phyloP scores from a whole-genome alignment of 345 rosid genomes.

The Camelina laxa region DNA sequence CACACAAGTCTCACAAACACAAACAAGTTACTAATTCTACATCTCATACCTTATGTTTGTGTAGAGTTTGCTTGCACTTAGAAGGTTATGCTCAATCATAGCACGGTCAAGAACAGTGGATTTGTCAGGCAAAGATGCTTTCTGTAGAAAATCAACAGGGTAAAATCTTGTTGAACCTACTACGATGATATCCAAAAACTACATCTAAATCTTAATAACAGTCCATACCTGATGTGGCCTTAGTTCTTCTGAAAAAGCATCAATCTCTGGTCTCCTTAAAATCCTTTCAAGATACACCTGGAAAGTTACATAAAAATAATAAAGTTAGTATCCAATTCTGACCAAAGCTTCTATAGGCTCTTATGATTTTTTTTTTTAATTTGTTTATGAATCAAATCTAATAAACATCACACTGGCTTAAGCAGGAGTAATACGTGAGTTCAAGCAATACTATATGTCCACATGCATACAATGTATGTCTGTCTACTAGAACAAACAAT shows the following conservation, averaged over 20 bases:
- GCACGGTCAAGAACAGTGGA: slow-evolving; percentile 96
- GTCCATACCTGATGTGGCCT: slow-evolving; percentile 87
- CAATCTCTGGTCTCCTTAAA: slow-evolving; percentile 92
- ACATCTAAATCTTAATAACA: slow-evolving; percentile 10
- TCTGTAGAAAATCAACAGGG: slow-evolving; percentile 55
- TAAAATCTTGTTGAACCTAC: not conserved
- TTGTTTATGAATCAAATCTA: not conserved
- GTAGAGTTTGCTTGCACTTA: slow-evolving; percentile 97
- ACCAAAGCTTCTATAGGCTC: slow-evolving; percentile 27
- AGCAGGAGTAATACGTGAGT: not conserved
- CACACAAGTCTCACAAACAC: not conserved
- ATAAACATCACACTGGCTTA: slow-evolving; percentile 5
- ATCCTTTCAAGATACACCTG: slow-evolving; percentile 97
- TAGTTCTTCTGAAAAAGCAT: slow-evolving; percentile 89
- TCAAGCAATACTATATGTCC: slow-evolving; percentile 13
- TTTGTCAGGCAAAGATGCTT: slow-evolving; percentile 92
- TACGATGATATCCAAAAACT: slow-evolving; percentile 19
- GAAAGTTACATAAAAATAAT: slow-evolving; percentile 23
- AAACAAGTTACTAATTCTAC: not conserved
- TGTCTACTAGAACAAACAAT: slow-evolving; percentile 20
- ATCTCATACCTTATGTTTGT: slow-evolving; percentile 80
- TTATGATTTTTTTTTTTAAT: not conserved
- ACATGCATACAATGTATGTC: slow-evolving; percentile 1
- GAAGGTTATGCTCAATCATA: slow-evolving; percentile 97
- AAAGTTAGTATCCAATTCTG: slow-evolving; percentile 23